phyloP scores from a whole-genome alignment of 1,139 yeast genomes.

The Hemisphaericaspora xylanilytica region DNA sequence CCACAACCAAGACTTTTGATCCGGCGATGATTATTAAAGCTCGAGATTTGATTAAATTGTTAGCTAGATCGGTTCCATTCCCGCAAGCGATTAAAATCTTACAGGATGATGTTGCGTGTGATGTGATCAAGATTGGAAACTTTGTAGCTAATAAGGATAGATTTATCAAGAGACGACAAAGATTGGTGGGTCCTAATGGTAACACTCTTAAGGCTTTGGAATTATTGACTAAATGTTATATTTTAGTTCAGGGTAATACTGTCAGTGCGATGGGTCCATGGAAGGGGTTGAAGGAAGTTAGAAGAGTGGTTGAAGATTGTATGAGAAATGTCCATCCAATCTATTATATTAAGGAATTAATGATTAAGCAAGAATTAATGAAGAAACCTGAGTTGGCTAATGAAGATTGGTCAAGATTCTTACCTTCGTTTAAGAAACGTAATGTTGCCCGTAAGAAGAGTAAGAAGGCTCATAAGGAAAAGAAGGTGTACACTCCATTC shows the following conservation, averaged over 20 bases:
- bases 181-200: constrained; percentile 96
- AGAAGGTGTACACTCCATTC: constrained; percentile 96
- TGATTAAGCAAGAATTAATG: constrained; percentile 94
- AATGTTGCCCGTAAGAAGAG: constrained; percentile 94
- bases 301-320: constrained; percentile 96
- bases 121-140: constrained; percentile 91
- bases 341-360: constrained; percentile 91
- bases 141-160: constrained; percentile 88
- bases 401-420: constrained; percentile 96
- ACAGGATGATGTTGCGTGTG: constrained; percentile 93
- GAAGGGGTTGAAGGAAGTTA: constrained; percentile 86
- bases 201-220: constrained; percentile 95
- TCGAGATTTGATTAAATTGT: constrained; percentile 85
- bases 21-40: constrained; percentile 94
- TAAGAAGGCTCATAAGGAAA: constrained; percentile 56
- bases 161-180: constrained; percentile 91
- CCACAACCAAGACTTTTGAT: constrained; percentile 92
- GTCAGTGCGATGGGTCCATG: constrained; percentile 97
- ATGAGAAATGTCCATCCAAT: constrained; percentile 96
- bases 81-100: constrained; percentile 93
- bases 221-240: constrained; percentile 87
- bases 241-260: constrained; percentile 95
- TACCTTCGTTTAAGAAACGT: constrained; percentile 96
- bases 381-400: constrained; percentile 92
- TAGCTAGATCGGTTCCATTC: constrained; percentile 95